Conservation (phyloP, 1,139 yeast species). For the Scheffersomyces quercinus region DNA sequence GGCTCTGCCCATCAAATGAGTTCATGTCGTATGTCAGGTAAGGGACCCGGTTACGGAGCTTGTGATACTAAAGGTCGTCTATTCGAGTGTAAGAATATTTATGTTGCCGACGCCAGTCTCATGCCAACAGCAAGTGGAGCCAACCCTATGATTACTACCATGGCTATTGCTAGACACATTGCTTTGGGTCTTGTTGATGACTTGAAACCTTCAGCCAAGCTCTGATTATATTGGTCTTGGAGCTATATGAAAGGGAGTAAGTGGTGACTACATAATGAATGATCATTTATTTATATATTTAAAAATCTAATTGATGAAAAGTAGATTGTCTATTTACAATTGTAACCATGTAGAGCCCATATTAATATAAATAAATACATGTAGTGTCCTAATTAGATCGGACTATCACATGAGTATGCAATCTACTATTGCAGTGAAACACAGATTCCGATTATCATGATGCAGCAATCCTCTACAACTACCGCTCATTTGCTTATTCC, state of each 20-base stretch:
- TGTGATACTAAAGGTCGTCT: constrained; percentile 50
- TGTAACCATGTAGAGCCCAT: too few species aligned
- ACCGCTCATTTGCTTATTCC: background rate
- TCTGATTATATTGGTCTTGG: constrained; percentile 14
- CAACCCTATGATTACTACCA: constrained; percentile 52
- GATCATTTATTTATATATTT: too few species aligned
- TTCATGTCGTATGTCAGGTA: constrained; percentile 55
- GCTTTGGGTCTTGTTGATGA: constrained; percentile 37
- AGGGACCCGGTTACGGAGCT: constrained; percentile 50
- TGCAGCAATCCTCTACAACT: too few species aligned
- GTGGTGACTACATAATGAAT: too few species aligned
- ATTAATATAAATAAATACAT: too few species aligned
- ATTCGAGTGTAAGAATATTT: constrained; percentile 54
- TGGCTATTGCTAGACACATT: constrained; percentile 42
- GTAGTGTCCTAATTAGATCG: too few species aligned
- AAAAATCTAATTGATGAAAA: too few species aligned
- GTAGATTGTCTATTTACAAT: too few species aligned
- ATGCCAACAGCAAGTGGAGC: constrained; percentile 64
- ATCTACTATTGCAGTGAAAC: too few species aligned
- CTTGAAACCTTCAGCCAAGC: constrained; percentile 30
- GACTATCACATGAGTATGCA: too few species aligned
- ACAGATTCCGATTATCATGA: too few species aligned
- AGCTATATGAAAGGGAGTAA: too few species aligned
- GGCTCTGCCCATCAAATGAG: constrained; percentile 69
- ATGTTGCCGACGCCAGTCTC: constrained; percentile 58